Conservation (phyloP, 139 green algal genomes). For the Micractinium conductrix region DNA sequence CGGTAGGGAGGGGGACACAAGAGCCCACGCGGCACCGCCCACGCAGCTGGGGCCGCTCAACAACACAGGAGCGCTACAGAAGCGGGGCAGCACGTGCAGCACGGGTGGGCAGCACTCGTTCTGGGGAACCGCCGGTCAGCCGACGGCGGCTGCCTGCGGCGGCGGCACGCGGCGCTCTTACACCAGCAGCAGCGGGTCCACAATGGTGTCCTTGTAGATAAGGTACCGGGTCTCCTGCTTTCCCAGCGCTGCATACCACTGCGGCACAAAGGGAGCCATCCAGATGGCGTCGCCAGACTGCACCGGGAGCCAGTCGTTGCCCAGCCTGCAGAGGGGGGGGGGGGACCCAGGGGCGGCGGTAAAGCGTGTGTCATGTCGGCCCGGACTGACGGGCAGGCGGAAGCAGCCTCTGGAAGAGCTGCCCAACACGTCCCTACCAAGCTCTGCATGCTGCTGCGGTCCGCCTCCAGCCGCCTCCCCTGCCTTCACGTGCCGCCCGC, state of each 20-base stretch:
- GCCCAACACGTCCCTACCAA: too few species aligned
- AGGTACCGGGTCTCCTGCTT: conserved; percentile 77
- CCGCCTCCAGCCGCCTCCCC: too few species aligned
- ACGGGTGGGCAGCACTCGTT: not conserved
- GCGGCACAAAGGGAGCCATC: conserved; percentile 89
- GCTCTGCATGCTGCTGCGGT: too few species aligned
- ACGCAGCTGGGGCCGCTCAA: not conserved
- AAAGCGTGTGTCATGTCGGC: too few species aligned
- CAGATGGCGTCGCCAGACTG: conserved; percentile 34
- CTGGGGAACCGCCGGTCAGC: too few species aligned
- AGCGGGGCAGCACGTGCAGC: too few species aligned
- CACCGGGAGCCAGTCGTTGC: conserved; percentile 86
- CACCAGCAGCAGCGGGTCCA: conserved; percentile 68
- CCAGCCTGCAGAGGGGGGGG: conserved; percentile 62
- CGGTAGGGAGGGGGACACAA: too few species aligned
- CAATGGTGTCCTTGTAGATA: conserved; percentile 86
- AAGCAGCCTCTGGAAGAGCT: not conserved
- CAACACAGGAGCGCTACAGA: not conserved
- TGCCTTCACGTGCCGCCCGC: too few species aligned
- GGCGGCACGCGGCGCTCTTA: not conserved
- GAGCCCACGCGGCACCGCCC: too few species aligned
- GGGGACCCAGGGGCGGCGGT: too few species aligned
- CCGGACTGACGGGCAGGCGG: too few species aligned
- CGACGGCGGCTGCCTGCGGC: too few species aligned
- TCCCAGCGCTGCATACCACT: conserved; percentile 93